A percentile compares a stretch with the other conserved stretches of the same genome.
Conservation (phyloP, 2,329 filamentous ascomycete species). For the Metarhizium rileyi region DNA sequence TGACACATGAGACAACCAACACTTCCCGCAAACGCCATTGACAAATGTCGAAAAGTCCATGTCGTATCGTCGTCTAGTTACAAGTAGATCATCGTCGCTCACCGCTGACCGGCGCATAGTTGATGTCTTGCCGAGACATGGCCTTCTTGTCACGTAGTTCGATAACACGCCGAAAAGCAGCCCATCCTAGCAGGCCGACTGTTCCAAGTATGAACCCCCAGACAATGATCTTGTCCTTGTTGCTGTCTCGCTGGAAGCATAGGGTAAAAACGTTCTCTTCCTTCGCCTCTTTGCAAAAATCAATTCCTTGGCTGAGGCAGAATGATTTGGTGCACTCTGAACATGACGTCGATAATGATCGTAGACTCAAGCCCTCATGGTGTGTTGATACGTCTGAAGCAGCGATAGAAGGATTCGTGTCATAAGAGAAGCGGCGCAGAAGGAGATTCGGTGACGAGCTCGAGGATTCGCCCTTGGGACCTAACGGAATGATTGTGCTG, state of each 20-base stretch:
- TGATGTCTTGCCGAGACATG: slow-evolving; percentile 18
- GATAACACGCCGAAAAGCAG: slow-evolving; percentile 39
- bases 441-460: slow-evolving; percentile 16
- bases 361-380: slow-evolving; percentile 13
- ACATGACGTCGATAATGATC: slow-evolving; percentile 39
- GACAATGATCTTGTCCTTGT: slow-evolving; percentile 58
- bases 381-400: not conserved
- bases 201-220: slow-evolving; percentile 54
- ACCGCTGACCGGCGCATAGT: slow-evolving; percentile 17
- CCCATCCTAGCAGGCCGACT: slow-evolving; percentile 49
- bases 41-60: not conserved
- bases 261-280: slow-evolving; percentile 52
- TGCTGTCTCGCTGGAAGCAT: slow-evolving; percentile 58
- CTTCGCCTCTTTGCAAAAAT: slow-evolving; percentile 52
- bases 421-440: slow-evolving; percentile 13
- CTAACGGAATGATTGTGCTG: slow-evolving; percentile 56
- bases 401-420: slow-evolving; percentile 11
- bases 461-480: slow-evolving; percentile 27
- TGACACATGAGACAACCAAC: not conserved
- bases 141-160: slow-evolving; percentile 27
- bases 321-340: slow-evolving; percentile 56
- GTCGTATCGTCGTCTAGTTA: not conserved
- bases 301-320: slow-evolving; percentile 49
- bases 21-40: slow-evolving; percentile 1
- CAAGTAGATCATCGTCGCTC: not conserved